Evolutionary conservation across 192 early-diverging fungal genomes (phyloP).

Genomic region (Coemansia sp.): DNA sequence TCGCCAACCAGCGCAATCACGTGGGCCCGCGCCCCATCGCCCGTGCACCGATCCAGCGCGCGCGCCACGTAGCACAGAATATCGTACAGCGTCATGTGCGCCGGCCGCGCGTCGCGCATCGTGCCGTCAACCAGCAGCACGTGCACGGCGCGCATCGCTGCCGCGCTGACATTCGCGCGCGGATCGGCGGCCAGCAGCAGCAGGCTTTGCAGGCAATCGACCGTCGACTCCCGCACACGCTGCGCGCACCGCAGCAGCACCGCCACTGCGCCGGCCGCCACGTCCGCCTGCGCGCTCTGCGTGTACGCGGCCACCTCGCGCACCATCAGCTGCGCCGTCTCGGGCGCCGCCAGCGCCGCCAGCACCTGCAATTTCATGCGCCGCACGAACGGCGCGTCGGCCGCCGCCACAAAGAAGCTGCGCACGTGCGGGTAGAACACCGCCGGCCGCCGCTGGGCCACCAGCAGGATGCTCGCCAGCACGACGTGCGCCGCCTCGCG

Average conservation of each 20-base stretch:
- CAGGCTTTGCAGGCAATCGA: conserved; percentile 48
- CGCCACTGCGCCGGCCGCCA: conserved; percentile 22
- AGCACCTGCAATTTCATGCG: conserved; percentile 86
- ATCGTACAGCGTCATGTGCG: conserved; percentile 46
- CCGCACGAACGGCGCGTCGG: conserved; percentile 75
- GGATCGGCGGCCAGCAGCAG: conserved; percentile 22
- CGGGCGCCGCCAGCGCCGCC: conserved; percentile 62
- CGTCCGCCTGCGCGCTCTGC: conserved; percentile 22
- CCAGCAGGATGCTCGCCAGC: conserved; percentile 71
- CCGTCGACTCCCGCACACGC: conserved; percentile 48
- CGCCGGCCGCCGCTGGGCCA: conserved; percentile 66
- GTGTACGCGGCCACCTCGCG: conserved; percentile 65
- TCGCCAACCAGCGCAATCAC: conserved; percentile 88
- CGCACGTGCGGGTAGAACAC: conserved; percentile 70
- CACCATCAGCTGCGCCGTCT: conserved; percentile 67
- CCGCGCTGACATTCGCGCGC: conserved; percentile 19
- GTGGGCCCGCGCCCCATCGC: conserved; percentile 68
- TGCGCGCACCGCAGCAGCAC: conserved; percentile 41
- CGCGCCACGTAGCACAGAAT: conserved; percentile 37
- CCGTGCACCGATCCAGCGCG: conserved; percentile 12
- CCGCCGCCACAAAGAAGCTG: conserved; percentile 77
- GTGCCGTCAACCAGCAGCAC: conserved; percentile 40
- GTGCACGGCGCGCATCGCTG: conserved; percentile 31
- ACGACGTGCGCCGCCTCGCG: conserved; percentile 80
- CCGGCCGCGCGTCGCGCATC: conserved; percentile 33